These are phyloP conservation scores for Rubus idaeus DNA, from an alignment of 306 rosid species.

Conservation along the genomic window DNA sequence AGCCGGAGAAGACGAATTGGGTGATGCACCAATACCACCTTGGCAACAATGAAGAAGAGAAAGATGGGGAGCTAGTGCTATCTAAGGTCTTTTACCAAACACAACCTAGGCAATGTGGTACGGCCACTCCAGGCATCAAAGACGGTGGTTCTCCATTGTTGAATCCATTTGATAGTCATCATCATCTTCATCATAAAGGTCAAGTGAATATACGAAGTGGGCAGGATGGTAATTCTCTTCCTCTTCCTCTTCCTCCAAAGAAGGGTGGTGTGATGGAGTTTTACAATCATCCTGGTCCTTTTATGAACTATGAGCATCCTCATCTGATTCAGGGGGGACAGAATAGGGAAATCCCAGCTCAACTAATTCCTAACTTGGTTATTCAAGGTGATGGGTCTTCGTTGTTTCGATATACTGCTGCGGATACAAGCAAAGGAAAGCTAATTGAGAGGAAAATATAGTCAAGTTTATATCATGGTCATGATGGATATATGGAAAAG, in stretches of 20 bases:
- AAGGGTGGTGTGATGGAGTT: slow-evolving; percentile 38
- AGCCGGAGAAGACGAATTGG: slow-evolving; percentile 88
- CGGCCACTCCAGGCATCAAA: slow-evolving; percentile 37
- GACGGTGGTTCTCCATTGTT: slow-evolving; percentile 22
- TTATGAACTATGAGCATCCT: slow-evolving; percentile 41
- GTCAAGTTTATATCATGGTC: slow-evolving; percentile 3
- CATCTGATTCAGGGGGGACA: slow-evolving; percentile 31
- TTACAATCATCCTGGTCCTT: slow-evolving; percentile 33
- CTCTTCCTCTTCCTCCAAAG: slow-evolving; percentile 25
- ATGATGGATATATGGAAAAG: background rate
- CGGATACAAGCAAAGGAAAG: slow-evolving; percentile 62
- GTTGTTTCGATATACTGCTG: slow-evolving; percentile 39
- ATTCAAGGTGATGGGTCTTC: slow-evolving; percentile 68
- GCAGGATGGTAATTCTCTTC: background rate
- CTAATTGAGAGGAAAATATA: slow-evolving; percentile 37
- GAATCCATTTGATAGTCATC: background rate
- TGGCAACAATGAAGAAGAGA: slow-evolving; percentile 78
- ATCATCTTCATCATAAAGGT: slow-evolving; percentile 16
- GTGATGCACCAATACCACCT: slow-evolving; percentile 97
- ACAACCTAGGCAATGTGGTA: slow-evolving; percentile 74
- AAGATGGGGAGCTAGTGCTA: slow-evolving; percentile 76
- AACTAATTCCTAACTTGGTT: slow-evolving; percentile 55
- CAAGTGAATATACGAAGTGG: slow-evolving; percentile 20
- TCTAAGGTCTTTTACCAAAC: slow-evolving; percentile 91
- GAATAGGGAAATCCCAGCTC: slow-evolving; percentile 53